phyloP scores from a whole-genome alignment of 176 grass and related monocot species.

The Guadua angustifolia region DNA sequence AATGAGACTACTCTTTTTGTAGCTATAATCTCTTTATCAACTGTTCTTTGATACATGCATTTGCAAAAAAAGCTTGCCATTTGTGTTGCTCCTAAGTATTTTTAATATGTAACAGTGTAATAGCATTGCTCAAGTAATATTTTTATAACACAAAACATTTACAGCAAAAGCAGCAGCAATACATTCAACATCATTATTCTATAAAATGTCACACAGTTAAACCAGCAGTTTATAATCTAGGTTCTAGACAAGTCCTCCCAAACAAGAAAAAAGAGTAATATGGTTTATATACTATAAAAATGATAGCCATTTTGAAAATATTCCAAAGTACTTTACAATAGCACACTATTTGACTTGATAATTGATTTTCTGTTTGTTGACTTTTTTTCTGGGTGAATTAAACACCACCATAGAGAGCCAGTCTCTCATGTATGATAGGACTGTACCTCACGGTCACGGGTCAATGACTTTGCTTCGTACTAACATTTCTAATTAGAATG shows the following conservation, averaged over 20 bases:
- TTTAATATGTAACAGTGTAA: neutral
- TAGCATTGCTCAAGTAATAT: neutral
- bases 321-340: neutral
- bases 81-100: neutral
- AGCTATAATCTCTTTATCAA: neutral
- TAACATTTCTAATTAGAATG: constrained; percentile 8
- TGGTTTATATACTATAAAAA: neutral
- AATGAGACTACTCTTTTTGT: neutral
- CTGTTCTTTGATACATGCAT: neutral
- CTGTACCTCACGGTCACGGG: neutral
- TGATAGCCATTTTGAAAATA: neutral
- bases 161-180: constrained; percentile 17
- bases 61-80: neutral
- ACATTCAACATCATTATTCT: constrained; percentile 1
- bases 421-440: neutral
- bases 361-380: neutral
- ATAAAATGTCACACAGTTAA: neutral
- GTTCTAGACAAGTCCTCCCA: neutral
- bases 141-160: neutral
- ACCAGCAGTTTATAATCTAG: neutral
- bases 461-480: constrained; percentile 24
- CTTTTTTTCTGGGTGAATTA: neutral
- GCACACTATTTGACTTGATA: neutral
- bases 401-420: neutral
- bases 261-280: neutral